Evolutionary conservation across 768 basidiomycete genomes (phyloP).

Genomic region (Calocybe indica): DNA sequence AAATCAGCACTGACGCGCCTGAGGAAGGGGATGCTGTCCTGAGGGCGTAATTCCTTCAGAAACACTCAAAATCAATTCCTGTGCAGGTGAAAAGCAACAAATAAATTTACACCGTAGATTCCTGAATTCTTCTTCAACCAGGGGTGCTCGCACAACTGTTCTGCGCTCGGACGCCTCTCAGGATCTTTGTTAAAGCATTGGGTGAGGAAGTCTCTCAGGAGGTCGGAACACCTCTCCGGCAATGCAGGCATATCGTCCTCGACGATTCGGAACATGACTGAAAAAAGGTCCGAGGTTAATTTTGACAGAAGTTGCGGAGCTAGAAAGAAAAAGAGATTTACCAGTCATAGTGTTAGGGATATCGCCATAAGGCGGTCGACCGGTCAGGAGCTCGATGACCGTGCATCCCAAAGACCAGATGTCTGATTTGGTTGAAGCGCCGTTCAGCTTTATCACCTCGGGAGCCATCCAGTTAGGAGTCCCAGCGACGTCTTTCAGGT

Average conservation of each 20-base stretch:
- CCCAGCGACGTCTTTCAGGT: constrained; percentile 82
- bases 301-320: constrained; percentile 5
- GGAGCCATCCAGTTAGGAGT: constrained; percentile 99
- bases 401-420: constrained; percentile 97
- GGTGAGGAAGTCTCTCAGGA: constrained; percentile 74
- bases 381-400: constrained; percentile 89
- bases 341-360: constrained; percentile 89
- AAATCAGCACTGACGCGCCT: constrained; percentile 86
- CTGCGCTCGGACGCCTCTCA: constrained; percentile 73
- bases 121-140: constrained; percentile 86
- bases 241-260: constrained; percentile 88
- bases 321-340: constrained; percentile 24
- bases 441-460: constrained; percentile 93
- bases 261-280: constrained; percentile 95
- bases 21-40: constrained; percentile 94
- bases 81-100: background rate
- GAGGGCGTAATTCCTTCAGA: constrained; percentile 70
- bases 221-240: constrained; percentile 73
- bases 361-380: constrained; percentile 87
- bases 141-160: constrained; percentile 79
- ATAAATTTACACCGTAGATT: constrained; percentile 59
- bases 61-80: too few relatives aligned
- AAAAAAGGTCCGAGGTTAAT: constrained; percentile 9
- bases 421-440: constrained; percentile 88
- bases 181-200: constrained; percentile 92